Evolutionary conservation across 2,329 filamentous ascomycete genomes (phyloP), one percentile per base, ranked within the genome.

Genomic region (Achaetomium macrosporum): DNA sequence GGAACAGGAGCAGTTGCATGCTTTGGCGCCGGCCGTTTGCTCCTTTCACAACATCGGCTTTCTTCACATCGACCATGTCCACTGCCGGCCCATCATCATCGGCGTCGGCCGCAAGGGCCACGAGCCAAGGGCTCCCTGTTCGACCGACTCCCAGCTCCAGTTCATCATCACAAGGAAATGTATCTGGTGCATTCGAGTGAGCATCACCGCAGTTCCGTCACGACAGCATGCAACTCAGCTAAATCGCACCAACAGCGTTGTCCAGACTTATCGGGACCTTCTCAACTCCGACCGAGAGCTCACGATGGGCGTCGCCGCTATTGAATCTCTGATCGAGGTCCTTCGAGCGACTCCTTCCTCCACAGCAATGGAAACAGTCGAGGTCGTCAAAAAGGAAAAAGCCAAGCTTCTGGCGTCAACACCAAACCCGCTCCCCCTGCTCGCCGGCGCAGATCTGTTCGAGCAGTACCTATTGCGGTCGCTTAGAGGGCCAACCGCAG

Each of bases 371-470:
- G 93, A 99, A 75, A 96, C 92, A 35, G 86, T 97, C 67, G 86
- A 92, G 62, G 82, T 91, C 42, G 81, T 97, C 58, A 84, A 85
- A 65, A 81, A 79, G 43, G 85, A 93, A 66, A 92, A 89, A 47
- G 77, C 81, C 48, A 81, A 83, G 63, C 82, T 99, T 59, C 92
- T 91, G 69, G 77, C 78, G 53, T 83, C 84, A 17, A 86, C 95
- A 49, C 78, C 86, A 8, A 97, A 99, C 72, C 88, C 91, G 13
- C 88, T 97, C 52, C 92, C 91, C 5, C 82, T 97, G 15, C 90
- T 88, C 45, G 93, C 95, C 51, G 93, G 93, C 64, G 96, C 91
- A 55, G 91, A 96, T 69, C 83, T 97, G 54, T 97, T 99, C 76
- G 88, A 93, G 68, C 87, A 92, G 67, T 97, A 95, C 71, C 82